These are phyloP conservation scores for Heterococcus sp. DNA, from an alignment of 108 stramenopile species.

Conservation along the genomic window DNA sequence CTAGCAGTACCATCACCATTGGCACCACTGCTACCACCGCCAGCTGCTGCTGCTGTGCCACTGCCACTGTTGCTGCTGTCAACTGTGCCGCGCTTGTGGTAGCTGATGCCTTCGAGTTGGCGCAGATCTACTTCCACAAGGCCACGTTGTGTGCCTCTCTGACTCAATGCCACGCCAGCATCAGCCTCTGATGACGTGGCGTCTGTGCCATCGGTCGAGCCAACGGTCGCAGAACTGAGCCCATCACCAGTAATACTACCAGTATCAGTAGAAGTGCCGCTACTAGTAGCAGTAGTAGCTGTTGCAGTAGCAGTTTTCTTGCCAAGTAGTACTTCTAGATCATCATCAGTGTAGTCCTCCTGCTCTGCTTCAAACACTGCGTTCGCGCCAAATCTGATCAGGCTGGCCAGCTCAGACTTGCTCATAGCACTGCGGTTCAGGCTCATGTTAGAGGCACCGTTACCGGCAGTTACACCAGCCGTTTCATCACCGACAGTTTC, in stretches of 20 bases:
- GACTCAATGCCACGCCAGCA: too few species aligned
- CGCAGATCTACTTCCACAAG: slow-evolving; percentile 48
- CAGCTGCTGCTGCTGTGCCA: background rate
- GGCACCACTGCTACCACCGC: too few species aligned
- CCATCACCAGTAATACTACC: too few species aligned
- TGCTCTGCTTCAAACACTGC: slow-evolving; percentile 36
- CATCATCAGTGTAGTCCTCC: slow-evolving; percentile 37
- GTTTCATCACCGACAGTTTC: background rate
- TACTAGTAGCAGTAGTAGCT: too few species aligned
- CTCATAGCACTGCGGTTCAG: slow-evolving; percentile 42
- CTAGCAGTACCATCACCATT: too few species aligned
- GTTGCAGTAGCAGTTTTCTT: background rate
- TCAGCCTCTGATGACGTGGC: too few species aligned
- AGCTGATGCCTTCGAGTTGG: slow-evolving; percentile 30
- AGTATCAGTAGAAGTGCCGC: background rate
- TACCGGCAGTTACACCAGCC: background rate
- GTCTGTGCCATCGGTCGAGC: too few species aligned
- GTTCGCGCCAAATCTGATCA: slow-evolving; percentile 52
- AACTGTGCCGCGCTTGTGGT: slow-evolving; percentile 12
- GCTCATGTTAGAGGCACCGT: background rate
- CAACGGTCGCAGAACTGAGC: too few species aligned
- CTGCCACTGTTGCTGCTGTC: background rate
- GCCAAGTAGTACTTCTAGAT: slow-evolving; percentile 39
- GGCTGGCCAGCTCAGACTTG: slow-evolving; percentile 48
- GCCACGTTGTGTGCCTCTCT: background rate